A percentile compares a stretch with the other conserved stretches of the same genome.
Conservation (phyloP, 768 basidiomycete species). For the Ramaria sp. region DNA sequence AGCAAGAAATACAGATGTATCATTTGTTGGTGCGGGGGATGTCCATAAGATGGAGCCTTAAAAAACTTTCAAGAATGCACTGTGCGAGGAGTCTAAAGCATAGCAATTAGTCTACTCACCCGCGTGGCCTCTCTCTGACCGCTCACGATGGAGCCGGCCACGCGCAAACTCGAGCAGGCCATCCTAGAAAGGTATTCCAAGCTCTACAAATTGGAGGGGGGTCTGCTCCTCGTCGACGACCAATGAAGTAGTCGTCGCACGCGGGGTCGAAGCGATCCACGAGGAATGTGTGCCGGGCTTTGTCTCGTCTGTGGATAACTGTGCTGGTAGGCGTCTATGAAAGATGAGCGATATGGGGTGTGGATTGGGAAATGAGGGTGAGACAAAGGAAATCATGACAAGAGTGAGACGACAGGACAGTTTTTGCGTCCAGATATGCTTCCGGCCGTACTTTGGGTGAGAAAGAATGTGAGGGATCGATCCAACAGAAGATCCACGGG, state of each 20-base stretch:
- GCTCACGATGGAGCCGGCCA: constrained; percentile 25
- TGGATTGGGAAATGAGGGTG: not conserved
- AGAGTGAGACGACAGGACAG: constrained; percentile 12
- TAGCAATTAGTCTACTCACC: constrained; percentile 11
- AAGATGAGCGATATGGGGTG: constrained; percentile 16
- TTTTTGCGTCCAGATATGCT: not conserved
- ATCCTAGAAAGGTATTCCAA: constrained; percentile 21
- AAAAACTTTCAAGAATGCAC: too few species aligned
- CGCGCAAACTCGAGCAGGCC: constrained; percentile 25
- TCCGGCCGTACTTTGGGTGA: not conserved
- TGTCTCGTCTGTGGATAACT: constrained; percentile 5
- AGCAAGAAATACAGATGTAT: too few species aligned
- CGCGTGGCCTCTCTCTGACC: constrained; percentile 25
- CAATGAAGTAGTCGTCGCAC: constrained; percentile 25
- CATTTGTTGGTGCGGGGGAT: too few species aligned
- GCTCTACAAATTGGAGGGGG: constrained; percentile 26
- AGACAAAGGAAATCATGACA: constrained; percentile 11
- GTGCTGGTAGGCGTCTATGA: constrained; percentile 11
- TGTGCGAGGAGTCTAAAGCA: too few species aligned
- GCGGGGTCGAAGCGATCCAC: not conserved
- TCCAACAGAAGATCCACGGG: constrained; percentile 1
- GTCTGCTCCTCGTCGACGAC: constrained; percentile 15
- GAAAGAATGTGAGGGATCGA: not conserved
- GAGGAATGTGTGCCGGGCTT: constrained; percentile 13
- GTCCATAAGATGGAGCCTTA: too few species aligned